Evolutionary conservation across 2,329 filamentous ascomycete species (phyloP).

Genomic region (Graphilbum ipis-grandicollis): DNA sequence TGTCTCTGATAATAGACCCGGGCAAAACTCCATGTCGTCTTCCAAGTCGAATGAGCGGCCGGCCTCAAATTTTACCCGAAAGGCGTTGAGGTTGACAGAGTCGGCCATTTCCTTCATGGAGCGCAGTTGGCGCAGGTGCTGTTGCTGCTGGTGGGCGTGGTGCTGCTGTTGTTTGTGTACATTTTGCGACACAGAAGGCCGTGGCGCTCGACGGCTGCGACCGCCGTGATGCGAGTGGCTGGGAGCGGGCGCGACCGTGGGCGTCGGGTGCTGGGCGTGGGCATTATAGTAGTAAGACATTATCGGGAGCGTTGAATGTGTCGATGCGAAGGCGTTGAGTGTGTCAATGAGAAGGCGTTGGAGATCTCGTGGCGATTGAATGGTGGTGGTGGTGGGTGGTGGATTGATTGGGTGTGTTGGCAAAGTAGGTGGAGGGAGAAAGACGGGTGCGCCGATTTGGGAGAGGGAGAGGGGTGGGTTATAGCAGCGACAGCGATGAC

Average conservation of each 20-base stretch:
- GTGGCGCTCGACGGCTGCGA: slow-evolving; percentile 69
- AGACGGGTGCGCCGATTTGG: too few species aligned
- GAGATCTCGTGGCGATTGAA: background rate
- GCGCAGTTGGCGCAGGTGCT: slow-evolving; percentile 71
- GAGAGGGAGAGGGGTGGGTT: too few species aligned
- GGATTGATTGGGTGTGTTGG: too few species aligned
- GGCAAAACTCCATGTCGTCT: slow-evolving; percentile 92
- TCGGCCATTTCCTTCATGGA: slow-evolving; percentile 77
- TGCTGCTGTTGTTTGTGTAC: slow-evolving; percentile 49
- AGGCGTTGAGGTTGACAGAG: slow-evolving; percentile 55
- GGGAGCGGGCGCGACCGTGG: slow-evolving; percentile 32
- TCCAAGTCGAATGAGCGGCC: slow-evolving; percentile 89
- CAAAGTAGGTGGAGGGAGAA: too few species aligned
- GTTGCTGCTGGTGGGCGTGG: slow-evolving; percentile 30
- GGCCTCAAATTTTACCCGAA: slow-evolving; percentile 78
- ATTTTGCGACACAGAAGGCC: slow-evolving; percentile 66
- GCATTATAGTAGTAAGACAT: slow-evolving; percentile 51
- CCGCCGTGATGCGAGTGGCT: slow-evolving; percentile 69
- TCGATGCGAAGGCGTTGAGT: background rate
- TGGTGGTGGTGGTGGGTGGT: background rate
- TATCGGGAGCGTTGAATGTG: background rate
- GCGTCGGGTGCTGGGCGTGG: slow-evolving; percentile 39
- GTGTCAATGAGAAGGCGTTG: background rate
- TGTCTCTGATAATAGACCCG: slow-evolving; percentile 76
- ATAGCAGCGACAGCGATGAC: background rate